These are phyloP conservation scores for Pontederia crassipes DNA, from an alignment of 176 grass and related monocot genomes.

Conservation along the genomic window DNA sequence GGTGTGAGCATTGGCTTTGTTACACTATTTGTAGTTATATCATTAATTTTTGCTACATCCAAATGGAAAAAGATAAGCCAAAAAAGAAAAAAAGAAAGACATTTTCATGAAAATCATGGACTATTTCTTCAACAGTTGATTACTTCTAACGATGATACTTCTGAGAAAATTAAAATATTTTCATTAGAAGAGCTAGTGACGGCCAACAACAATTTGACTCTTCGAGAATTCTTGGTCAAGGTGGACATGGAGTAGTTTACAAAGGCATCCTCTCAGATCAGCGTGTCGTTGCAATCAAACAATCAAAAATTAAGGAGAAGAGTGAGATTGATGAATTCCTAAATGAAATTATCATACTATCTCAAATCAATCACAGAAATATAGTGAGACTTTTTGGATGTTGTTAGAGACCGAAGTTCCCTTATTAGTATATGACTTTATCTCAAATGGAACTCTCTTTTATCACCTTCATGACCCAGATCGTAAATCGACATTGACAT, in stretches of 20 bases:
- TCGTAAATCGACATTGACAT: background rate
- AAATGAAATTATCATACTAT: background rate
- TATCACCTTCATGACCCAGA: background rate
- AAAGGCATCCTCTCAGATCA: background rate
- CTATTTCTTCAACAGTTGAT: background rate
- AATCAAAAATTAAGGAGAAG: background rate
- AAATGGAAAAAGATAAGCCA: background rate
- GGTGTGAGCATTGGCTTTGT: background rate
- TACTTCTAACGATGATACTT: background rate
- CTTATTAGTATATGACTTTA: background rate
- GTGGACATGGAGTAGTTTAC: background rate
- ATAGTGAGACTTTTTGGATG: background rate
- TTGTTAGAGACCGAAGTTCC: too few species aligned
- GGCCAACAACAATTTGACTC: background rate
- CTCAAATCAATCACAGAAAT: constrained; percentile 1
- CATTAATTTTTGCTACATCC: background rate
- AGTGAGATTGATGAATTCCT: background rate
- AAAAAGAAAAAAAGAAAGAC: background rate
- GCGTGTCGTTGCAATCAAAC: background rate
- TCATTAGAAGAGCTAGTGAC: background rate
- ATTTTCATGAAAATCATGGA: background rate
- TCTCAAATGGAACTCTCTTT: constrained; percentile 3
- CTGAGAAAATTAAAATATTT: background rate
- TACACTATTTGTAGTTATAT: background rate
- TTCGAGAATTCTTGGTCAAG: background rate